phyloP scores from a whole-genome alignment of 1,139 yeast genomes.

The Blastobotrys persicus region DNA sequence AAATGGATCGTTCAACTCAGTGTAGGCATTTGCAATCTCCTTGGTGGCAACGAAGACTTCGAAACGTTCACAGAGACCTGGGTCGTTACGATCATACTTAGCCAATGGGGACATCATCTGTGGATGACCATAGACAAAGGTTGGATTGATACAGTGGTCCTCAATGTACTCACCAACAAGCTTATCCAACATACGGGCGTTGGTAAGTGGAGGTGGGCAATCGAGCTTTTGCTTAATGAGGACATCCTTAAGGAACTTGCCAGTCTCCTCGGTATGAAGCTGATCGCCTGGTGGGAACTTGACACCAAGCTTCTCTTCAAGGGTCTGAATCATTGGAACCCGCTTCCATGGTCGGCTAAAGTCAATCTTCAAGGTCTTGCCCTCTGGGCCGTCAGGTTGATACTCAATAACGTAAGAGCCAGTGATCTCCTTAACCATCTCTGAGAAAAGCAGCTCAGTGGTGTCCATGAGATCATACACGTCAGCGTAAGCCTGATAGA shows the following conservation, averaged over 20 bases:
- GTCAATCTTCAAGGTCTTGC: conserved; percentile 74
- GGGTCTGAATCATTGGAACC: conserved; percentile 92
- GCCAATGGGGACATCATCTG: conserved; percentile 99
- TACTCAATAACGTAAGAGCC: conserved; percentile 82
- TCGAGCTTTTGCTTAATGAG: conserved; percentile 80
- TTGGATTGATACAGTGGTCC: conserved; percentile 92
- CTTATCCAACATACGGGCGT: conserved; percentile 98
- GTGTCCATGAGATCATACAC: conserved; percentile 94
- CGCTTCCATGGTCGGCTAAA: conserved; percentile 98
- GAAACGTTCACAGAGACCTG: conserved; percentile 97
- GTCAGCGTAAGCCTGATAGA: conserved; percentile 87
- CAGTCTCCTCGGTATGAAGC: conserved; percentile 92
- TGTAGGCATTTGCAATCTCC: conserved; percentile 97
- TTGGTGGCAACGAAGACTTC: conserved; percentile 98
- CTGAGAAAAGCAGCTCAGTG: conserved; percentile 91
- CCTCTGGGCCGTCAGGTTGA: conserved; percentile 88
- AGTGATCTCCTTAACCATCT: conserved; percentile 94
- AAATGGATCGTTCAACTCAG: conserved; percentile 98
- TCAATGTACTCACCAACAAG: conserved; percentile 89
- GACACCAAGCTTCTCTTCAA: conserved; percentile 81
- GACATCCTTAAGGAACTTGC: conserved; percentile 78
- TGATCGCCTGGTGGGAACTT: conserved; percentile 95
- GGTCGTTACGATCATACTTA: conserved; percentile 85
- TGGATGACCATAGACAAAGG: conserved; percentile 97
- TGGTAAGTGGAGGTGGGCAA: conserved; percentile 95